A percentile compares a stretch with the other conserved stretches of the same genome.
These are phyloP conservation scores for Plasmodium gonderi DNA, from an alignment of 169 alveolate genomes.

Conservation along the genomic window DNA sequence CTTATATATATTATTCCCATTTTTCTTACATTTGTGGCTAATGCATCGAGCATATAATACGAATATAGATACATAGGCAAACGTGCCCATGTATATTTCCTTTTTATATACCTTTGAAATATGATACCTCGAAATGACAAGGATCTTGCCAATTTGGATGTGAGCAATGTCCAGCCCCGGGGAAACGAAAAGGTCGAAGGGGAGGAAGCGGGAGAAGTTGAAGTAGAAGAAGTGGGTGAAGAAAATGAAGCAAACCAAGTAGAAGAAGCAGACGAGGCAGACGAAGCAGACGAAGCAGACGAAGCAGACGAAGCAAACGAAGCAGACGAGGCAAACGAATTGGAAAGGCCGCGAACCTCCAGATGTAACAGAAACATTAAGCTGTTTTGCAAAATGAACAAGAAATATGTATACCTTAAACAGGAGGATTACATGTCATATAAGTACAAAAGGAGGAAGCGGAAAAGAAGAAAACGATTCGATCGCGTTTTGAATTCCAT, in stretches of 20 bases:
- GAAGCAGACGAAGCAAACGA: neutral
- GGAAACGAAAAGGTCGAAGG: neutral
- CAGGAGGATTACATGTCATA: neutral
- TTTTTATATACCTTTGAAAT: neutral
- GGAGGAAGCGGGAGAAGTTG: neutral
- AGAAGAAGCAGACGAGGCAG: neutral
- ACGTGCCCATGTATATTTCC: too few species aligned
- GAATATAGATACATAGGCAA: neutral
- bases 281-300: neutral
- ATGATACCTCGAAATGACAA: neutral
- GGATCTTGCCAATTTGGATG: too few species aligned
- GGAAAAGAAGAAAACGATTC: neutral
- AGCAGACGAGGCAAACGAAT: neutral
- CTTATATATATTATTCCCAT: too few species aligned
- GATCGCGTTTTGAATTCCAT: neutral
- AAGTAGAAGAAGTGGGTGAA: neutral
- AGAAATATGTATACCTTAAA: neutral
- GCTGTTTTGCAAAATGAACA: conserved; percentile 44
- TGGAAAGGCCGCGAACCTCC: neutral
- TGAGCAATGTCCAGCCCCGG: too few species aligned
- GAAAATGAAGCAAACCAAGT: neutral
- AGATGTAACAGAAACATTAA: neutral
- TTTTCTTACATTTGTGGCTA: too few species aligned
- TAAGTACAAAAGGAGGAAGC: neutral
- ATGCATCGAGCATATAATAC: neutral